Evolutionary conservation across 2,329 filamentous ascomycete genomes (phyloP).

Genomic region (Neonectria hederae): DNA sequence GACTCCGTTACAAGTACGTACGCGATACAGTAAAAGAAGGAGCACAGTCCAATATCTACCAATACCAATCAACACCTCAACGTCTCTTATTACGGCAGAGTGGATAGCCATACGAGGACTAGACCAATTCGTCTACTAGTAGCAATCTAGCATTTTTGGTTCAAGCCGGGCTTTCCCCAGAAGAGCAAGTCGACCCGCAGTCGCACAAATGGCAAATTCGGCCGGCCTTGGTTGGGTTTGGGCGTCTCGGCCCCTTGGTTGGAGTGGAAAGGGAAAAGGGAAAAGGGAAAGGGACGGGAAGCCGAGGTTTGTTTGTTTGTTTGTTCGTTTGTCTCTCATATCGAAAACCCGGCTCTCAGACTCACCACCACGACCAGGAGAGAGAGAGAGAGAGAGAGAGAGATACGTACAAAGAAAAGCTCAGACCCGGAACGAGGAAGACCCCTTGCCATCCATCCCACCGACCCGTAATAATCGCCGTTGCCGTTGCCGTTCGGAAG

Average conservation of each 20-base stretch:
- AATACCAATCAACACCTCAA: too few relatives aligned
- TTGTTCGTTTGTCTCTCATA: too few relatives aligned
- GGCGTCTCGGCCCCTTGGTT: not conserved
- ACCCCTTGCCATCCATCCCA: not conserved
- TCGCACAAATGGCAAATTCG: not conserved
- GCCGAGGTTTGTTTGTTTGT: too few relatives aligned
- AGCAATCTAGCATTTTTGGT: too few relatives aligned
- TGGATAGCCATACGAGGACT: too few relatives aligned
- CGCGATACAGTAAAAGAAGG: not conserved
- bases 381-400: too few relatives aligned
- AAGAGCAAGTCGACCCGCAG: slow-evolving; percentile 2
- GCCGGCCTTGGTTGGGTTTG: not conserved
- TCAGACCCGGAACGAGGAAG: not conserved
- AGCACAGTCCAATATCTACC: not conserved
- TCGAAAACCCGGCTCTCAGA: not conserved
- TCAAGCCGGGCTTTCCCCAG: not conserved
- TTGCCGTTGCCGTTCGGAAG: not conserved
- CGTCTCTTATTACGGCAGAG: not conserved
- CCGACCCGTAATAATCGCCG: slow-evolving; percentile 3
- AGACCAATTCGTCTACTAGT: too few relatives aligned
- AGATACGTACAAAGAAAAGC: not conserved
- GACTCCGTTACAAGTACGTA: not conserved
- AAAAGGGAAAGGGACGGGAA: too few relatives aligned
- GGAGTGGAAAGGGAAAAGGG: too few relatives aligned
- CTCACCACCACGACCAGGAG: not conserved